phyloP scores from a whole-genome alignment of 2,329 filamentous ascomycete species.

The Esteya vermicola region DNA sequence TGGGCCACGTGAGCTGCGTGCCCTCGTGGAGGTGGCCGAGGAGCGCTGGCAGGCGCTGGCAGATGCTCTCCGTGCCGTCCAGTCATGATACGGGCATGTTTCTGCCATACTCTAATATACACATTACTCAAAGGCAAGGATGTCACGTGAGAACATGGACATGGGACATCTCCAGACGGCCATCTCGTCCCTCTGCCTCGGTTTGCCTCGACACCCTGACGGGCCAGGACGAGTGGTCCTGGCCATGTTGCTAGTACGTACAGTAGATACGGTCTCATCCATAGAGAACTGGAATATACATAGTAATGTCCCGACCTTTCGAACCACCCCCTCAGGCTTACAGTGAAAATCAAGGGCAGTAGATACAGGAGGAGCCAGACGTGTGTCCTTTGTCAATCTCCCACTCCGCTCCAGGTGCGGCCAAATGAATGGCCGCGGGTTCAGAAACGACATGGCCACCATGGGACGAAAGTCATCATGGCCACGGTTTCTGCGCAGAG shows the following conservation, averaged over 20 bases:
- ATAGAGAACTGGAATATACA: too few relatives aligned
- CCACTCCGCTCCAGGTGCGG: constrained; percentile 37
- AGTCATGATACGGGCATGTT: background rate
- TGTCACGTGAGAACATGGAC: too few relatives aligned
- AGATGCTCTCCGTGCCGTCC: constrained; percentile 21
- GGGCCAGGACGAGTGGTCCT: too few relatives aligned
- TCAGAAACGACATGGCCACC: constrained; percentile 10
- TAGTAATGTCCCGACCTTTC: constrained; percentile 59
- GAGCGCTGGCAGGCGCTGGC: constrained; percentile 48
- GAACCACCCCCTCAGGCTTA: constrained; percentile 63
- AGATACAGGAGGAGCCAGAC: constrained; percentile 58
- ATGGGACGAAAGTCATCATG: constrained; percentile 14
- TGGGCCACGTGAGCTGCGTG: constrained; percentile 46
- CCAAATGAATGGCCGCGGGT: constrained; percentile 37
- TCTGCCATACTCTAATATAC: background rate
- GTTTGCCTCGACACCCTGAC: too few relatives aligned
- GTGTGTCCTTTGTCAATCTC: constrained; percentile 33
- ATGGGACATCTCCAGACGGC: too few relatives aligned
- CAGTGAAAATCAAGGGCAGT: constrained; percentile 60
- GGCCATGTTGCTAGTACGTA: too few relatives aligned
- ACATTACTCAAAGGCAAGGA: background rate
- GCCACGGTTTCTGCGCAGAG: constrained; percentile 21
- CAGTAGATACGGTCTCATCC: too few relatives aligned
- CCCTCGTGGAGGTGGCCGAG: constrained; percentile 44
- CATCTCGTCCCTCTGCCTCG: too few relatives aligned